phyloP scores from a whole-genome alignment of 768 basidiomycete genomes.

The Glaciozyma antarctica region DNA sequence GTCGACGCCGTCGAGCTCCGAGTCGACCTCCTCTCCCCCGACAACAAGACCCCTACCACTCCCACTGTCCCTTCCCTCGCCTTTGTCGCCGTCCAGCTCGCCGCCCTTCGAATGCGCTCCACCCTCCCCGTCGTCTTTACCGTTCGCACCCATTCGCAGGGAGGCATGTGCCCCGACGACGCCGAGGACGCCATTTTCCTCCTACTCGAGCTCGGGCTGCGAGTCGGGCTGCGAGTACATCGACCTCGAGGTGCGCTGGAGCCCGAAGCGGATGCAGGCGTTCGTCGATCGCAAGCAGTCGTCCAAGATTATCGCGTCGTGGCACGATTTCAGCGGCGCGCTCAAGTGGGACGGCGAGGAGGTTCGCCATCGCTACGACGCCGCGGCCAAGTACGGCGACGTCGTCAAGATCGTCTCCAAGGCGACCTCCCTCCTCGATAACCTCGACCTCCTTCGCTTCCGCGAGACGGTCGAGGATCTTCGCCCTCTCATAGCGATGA shows the following conservation, averaged over 20 bases:
- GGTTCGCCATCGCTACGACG: slow-evolving; percentile 59
- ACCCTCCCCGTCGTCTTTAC: slow-evolving; percentile 85
- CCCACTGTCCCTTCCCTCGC: slow-evolving; percentile 54
- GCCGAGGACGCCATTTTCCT: slow-evolving; percentile 61
- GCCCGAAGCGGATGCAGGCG: slow-evolving; percentile 53
- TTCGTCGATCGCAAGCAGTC: slow-evolving; percentile 56
- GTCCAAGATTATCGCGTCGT: slow-evolving; percentile 79
- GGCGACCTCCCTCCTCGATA: slow-evolving; percentile 63
- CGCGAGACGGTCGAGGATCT: slow-evolving; percentile 48
- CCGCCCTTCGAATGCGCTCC: slow-evolving; percentile 64
- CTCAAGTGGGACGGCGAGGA: slow-evolving; percentile 66
- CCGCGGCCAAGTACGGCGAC: slow-evolving; percentile 64
- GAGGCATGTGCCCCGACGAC: slow-evolving; percentile 79
- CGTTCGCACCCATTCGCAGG: slow-evolving; percentile 75
- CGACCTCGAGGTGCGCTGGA: slow-evolving; percentile 76
- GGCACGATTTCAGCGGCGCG: slow-evolving; percentile 84
- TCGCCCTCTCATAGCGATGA: slow-evolving; percentile 87
- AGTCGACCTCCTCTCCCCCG: slow-evolving; percentile 68
- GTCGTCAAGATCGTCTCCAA: slow-evolving; percentile 88
- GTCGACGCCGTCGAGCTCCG: slow-evolving; percentile 90
- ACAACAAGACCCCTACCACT: slow-evolving; percentile 41
- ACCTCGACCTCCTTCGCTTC: slow-evolving; percentile 68
- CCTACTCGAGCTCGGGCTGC: slow-evolving; percentile 65
- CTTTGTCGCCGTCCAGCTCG: slow-evolving; percentile 73
- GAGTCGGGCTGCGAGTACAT: slow-evolving; percentile 82